Evolutionary conservation across 805 yeast genomes (phyloP).

Genomic region (Vanderwaltozyma verrucispora): DNA sequence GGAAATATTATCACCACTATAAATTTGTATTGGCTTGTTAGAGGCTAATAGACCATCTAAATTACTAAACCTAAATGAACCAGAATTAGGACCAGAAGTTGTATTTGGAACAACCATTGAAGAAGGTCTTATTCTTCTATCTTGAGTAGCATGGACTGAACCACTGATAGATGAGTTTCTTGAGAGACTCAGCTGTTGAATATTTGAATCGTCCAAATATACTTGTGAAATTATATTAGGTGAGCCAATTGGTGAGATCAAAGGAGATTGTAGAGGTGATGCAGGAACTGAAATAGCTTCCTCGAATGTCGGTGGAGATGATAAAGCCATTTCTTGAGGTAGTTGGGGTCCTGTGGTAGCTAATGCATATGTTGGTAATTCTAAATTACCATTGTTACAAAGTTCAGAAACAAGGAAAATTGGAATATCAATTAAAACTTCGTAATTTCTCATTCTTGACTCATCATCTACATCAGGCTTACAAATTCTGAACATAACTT

Average conservation of each 20-base stretch:
- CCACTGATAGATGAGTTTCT: slow-evolving; percentile 4
- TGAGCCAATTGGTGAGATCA: slow-evolving; percentile 13
- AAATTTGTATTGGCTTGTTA: background rate
- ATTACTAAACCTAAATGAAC: background rate
- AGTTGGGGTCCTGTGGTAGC: slow-evolving; percentile 13
- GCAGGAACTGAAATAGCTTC: slow-evolving; percentile 45
- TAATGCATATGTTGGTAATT: slow-evolving; percentile 30
- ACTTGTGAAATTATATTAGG: slow-evolving; percentile 3
- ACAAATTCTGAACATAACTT: slow-evolving; percentile 58
- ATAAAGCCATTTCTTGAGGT: background rate
- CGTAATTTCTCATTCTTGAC: slow-evolving; percentile 56
- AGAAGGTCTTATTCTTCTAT: background rate
- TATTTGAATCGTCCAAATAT: slow-evolving; percentile 12
- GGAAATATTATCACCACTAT: background rate
- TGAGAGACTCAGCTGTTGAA: slow-evolving; percentile 15
- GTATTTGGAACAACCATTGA: background rate
- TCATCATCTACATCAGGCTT: slow-evolving; percentile 42
- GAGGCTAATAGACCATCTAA: slow-evolving; percentile 1
- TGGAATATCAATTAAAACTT: slow-evolving; percentile 73
- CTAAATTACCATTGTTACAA: slow-evolving; percentile 30
- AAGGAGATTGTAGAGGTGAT: slow-evolving; percentile 32
- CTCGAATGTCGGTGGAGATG: slow-evolving; percentile 48
- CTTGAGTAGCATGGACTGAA: background rate
- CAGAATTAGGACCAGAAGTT: background rate
- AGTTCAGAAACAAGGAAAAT: slow-evolving; percentile 40